A percentile compares a stretch with the other conserved stretches of the same genome.
These are phyloP conservation scores for Uronychia setigera DNA, from an alignment of 73 alveolate genomes.

Conservation along the genomic window DNA sequence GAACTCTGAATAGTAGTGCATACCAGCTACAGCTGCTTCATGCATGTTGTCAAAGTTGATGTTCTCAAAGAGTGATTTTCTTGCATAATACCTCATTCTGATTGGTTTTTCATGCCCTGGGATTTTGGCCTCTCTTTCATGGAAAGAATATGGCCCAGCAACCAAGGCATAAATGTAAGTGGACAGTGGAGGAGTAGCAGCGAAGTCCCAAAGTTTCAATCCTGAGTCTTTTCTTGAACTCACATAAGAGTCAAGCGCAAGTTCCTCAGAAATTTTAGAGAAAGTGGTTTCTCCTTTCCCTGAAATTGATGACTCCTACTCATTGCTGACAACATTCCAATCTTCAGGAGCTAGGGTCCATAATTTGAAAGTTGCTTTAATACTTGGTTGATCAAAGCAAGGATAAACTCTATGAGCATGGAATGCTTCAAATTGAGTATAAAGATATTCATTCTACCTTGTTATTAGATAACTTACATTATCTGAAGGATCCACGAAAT, in stretches of 20 bases:
- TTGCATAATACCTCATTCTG: slow-evolving; percentile 70
- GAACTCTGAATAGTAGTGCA: slow-evolving; percentile 80
- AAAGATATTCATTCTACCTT: slow-evolving; percentile 75
- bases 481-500: slow-evolving; percentile 89
- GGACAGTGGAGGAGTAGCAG: slow-evolving; percentile 9
- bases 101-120: slow-evolving; percentile 49
- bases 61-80: slow-evolving; percentile 64
- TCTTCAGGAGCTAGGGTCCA: slow-evolving; percentile 60
- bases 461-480: slow-evolving; percentile 2
- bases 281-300: neutral
- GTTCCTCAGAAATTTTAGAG: neutral
- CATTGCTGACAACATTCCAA: slow-evolving; percentile 64
- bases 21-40: slow-evolving; percentile 69
- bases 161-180: slow-evolving; percentile 32
- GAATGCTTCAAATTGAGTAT: slow-evolving; percentile 73
- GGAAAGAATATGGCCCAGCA: slow-evolving; percentile 35
- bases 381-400: slow-evolving; percentile 92
- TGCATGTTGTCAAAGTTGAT: slow-evolving; percentile 78
- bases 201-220: neutral
- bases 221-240: neutral
- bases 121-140: slow-evolving; percentile 45
- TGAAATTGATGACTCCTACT: slow-evolving; percentile 27
- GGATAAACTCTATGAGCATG: slow-evolving; percentile 84
- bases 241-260: neutral
- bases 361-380: slow-evolving; percentile 83